Conservation (phyloP, 495 filamentous ascomycete genomes). For the Pyrenopolyporus hunteri region DNA sequence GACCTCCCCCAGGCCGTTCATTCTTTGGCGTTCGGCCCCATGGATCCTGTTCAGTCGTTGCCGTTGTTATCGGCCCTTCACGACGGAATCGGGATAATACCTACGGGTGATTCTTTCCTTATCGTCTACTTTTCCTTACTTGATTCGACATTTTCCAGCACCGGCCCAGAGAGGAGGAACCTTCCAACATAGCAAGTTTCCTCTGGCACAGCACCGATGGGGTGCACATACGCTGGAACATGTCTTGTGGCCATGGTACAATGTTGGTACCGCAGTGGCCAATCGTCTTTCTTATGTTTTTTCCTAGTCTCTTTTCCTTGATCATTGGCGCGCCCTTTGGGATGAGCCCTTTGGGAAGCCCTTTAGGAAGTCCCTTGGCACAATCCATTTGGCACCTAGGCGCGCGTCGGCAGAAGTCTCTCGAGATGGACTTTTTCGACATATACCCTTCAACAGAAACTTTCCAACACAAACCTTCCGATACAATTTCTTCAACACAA, state of each 20-base stretch:
- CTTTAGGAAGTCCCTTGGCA: too few species aligned
- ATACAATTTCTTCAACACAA: too few species aligned
- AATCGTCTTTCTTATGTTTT: background rate
- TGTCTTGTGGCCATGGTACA: too few species aligned
- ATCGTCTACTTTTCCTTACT: background rate
- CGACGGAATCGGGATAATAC: background rate
- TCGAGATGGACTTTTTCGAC: too few species aligned
- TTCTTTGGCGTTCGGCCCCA: background rate
- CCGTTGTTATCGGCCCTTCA: background rate
- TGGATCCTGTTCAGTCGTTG: background rate
- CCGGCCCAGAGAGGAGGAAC: background rate
- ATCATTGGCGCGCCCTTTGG: background rate
- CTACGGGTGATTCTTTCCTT: background rate
- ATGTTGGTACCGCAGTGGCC: background rate
- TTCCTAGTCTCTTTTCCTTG: background rate
- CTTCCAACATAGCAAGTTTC: background rate
- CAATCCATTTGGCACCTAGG: too few species aligned
- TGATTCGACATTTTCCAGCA: conserved; percentile 1
- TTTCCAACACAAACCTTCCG: too few species aligned
- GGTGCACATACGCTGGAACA: background rate
- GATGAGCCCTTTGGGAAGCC: too few species aligned
- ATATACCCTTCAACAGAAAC: too few species aligned
- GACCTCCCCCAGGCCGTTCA: background rate
- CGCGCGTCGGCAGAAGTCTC: too few species aligned
- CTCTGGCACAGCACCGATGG: background rate